Base-by-base conservation (phyloP, 1,139 yeast genomes). In the Wickerhamomyces sp. region DNA sequence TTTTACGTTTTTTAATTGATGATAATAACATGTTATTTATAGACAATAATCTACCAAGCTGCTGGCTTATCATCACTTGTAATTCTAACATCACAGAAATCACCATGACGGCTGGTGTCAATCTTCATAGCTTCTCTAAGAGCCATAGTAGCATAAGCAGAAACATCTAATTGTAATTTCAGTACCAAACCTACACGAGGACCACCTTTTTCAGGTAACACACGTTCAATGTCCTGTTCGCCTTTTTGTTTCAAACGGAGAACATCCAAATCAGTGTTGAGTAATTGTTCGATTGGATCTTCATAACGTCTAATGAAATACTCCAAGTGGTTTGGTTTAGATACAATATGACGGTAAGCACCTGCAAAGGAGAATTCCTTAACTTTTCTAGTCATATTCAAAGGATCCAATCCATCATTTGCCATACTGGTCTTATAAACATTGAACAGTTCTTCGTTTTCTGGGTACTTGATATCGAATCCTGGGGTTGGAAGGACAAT, bases 101-200 rank as follows among this genome's bases (percentile, higher is more conserved):
- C 80, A 36, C 82, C 78, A 47, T 80, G 69, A 43, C 89, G 76
- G 30, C 88, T 74, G 3, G 95, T 84, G 47, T 87, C 95, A 20
- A 79, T 69, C 59, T 83, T 84, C 95, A 87, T 84, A 40, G 84
- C 77, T 59, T 92, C 98, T 55, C 98, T 74, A 40, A 94, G 67
- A 0, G 97, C 96, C 98, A 94, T 94, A 0, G 99, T 94, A 3
- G 99, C 99, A 61, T 94, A 94, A 6, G 95, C 82, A 35, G 97
- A 84, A 7, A 86, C 81, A 3, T 89, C 94, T 43, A 94, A 70
- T 58, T 81, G 85, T 72, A 94, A 72, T 51, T 74, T 80, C 45
- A 94, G 63, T 10, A 90, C 72, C 10, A 90, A 80, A 0, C 96
- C 97, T 2, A 72, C 67, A 45, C 76, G 80, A 5, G 63, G 62